Conservation (phyloP, 805 yeast species). For the Candida adriatica region DNA sequence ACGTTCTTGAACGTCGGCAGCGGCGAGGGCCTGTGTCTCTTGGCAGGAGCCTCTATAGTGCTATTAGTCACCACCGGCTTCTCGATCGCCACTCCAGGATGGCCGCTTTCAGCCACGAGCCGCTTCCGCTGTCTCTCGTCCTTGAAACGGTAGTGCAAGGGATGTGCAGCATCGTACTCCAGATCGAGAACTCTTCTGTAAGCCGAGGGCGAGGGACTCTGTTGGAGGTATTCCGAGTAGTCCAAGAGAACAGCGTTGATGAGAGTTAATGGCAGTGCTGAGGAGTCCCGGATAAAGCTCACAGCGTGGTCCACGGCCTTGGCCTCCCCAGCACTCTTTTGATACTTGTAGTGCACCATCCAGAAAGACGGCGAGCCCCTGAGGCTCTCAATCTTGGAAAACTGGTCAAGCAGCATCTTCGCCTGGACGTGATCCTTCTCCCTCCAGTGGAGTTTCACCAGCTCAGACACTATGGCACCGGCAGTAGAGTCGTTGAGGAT, state of each 20-base stretch:
- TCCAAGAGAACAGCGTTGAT: conserved; percentile 36
- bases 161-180: conserved; percentile 25
- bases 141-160: conserved; percentile 19
- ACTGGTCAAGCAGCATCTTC: conserved; percentile 25
- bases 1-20: conserved; percentile 58
- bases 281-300: conserved; percentile 35
- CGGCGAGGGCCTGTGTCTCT: conserved; percentile 20
- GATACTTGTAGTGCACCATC: conserved; percentile 49
- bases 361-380: conserved; percentile 44
- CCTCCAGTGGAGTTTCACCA: conserved; percentile 27
- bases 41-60: conserved; percentile 20
- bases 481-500: conserved; percentile 36
- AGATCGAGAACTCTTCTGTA: conserved; percentile 17
- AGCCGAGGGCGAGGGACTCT: conserved; percentile 18
- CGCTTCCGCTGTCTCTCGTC: conserved; percentile 10
- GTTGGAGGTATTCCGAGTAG: conserved; percentile 32
- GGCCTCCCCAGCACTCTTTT: conserved; percentile 37
- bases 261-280: conserved; percentile 40
- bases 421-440: conserved; percentile 26
- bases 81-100: conserved; percentile 28
- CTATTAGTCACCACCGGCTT: conserved; percentile 38
- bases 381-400: conserved; percentile 24
- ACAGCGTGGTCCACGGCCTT: conserved; percentile 39
- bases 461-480: conserved; percentile 29
- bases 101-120: conserved; percentile 27